Evolutionary conservation across 2,329 filamentous ascomycete genomes (phyloP).

Genomic region (Aspergillus udagawae): DNA sequence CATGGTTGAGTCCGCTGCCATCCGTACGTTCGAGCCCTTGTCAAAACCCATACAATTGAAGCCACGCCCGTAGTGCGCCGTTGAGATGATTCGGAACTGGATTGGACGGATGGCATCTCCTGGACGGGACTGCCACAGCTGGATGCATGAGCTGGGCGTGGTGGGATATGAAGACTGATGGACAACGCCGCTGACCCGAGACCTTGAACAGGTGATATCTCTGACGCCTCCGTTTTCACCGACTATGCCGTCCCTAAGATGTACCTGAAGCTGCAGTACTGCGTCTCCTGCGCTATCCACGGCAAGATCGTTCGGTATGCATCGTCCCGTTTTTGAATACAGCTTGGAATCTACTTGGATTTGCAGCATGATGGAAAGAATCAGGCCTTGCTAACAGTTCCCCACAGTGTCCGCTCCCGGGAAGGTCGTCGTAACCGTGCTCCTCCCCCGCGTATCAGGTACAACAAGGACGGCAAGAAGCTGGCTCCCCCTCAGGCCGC

Average conservation of each 20-base stretch:
- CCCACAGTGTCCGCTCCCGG: conserved; percentile 83
- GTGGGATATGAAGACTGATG: not conserved
- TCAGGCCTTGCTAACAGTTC: conserved; percentile 12
- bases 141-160: not conserved
- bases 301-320: conserved; percentile 99
- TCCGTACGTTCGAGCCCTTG: conserved; percentile 68
- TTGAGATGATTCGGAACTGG: conserved; percentile 8
- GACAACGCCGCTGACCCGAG: conserved; percentile 8
- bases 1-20: conserved; percentile 99
- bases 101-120: conserved; percentile 1
- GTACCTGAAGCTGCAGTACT: conserved; percentile 99
- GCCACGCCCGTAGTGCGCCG: not conserved
- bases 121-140: not conserved
- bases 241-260: conserved; percentile 99
- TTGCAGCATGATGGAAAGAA: not conserved
- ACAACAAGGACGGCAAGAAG: conserved; percentile 99
- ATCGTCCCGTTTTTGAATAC: conserved; percentile 22
- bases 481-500: conserved; percentile 78
- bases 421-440: conserved; percentile 98
- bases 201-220: conserved; percentile 83
- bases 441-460: conserved; percentile 92
- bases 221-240: conserved; percentile 96
- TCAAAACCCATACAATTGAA: conserved; percentile 7
- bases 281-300: conserved; percentile 99
- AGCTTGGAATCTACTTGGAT: not conserved